Evolutionary conservation across 2,329 filamentous ascomycete species (phyloP).

Genomic region (Fonsecaea pedrosoi): DNA sequence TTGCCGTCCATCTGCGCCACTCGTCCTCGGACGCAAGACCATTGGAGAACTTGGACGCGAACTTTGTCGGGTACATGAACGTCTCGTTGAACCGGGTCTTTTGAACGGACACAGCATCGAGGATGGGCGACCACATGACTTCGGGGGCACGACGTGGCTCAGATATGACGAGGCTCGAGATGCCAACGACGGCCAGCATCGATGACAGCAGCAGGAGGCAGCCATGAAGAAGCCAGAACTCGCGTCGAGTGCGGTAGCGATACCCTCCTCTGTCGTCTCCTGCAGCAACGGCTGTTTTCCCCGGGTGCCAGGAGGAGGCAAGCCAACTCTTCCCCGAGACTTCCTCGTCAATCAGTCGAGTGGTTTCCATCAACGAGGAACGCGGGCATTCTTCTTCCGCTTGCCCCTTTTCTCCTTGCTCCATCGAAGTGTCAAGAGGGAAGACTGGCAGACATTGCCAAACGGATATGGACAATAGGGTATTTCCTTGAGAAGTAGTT

Average conservation of each 20-base stretch:
- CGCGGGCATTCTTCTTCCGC: too few species aligned
- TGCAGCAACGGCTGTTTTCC: too few species aligned
- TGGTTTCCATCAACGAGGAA: too few species aligned
- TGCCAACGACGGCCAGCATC: not conserved
- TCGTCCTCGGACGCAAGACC: not conserved
- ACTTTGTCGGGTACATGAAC: slow-evolving; percentile 11
- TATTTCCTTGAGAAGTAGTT: too few species aligned
- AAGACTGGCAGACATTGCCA: too few species aligned
- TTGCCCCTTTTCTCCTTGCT: too few species aligned
- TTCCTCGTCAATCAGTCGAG: too few species aligned
- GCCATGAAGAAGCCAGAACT: slow-evolving; percentile 1
- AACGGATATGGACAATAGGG: too few species aligned
- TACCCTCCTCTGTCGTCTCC: too few species aligned
- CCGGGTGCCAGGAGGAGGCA: too few species aligned
- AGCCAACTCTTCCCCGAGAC: too few species aligned
- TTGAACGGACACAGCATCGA: slow-evolving; percentile 1
- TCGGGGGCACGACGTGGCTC: not conserved
- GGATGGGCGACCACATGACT: slow-evolving; percentile 9
- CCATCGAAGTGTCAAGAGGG: too few species aligned
- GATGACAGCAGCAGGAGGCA: slow-evolving; percentile 1
- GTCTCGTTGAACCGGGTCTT: slow-evolving; percentile 13
- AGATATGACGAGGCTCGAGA: not conserved
- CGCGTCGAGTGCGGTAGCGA: not conserved
- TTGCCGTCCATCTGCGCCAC: slow-evolving; percentile 4
- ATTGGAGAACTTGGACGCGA: not conserved